These are phyloP conservation scores for Stagonosporopsis rhizophila DNA, from an alignment of 2,329 filamentous ascomycete species.

Conservation along the genomic window DNA sequence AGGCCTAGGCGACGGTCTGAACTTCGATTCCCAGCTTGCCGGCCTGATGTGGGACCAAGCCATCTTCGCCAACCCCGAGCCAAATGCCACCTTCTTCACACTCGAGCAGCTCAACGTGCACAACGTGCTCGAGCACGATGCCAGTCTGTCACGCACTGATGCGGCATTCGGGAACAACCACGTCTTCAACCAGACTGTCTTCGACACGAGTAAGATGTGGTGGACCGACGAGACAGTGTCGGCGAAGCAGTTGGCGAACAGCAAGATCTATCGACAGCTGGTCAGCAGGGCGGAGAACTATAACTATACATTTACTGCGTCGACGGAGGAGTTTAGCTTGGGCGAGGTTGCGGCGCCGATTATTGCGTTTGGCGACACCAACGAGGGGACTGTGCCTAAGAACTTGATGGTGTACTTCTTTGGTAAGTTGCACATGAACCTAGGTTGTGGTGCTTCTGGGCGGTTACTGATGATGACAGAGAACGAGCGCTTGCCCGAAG, in stretches of 20 bases:
- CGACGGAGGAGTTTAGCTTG: conserved; percentile 55
- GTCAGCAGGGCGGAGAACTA: conserved; percentile 58
- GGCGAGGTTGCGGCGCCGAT: conserved; percentile 61
- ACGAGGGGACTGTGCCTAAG: conserved; percentile 50
- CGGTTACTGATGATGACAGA: conserved; percentile 34
- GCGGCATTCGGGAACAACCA: conserved; percentile 60
- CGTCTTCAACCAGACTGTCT: conserved; percentile 61
- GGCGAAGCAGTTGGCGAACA: conserved; percentile 49
- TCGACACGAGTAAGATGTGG: conserved; percentile 55
- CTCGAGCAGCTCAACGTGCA: conserved; percentile 55
- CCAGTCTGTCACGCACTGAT: conserved; percentile 58
- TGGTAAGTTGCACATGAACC: conserved; percentile 44
- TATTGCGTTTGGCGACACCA: conserved; percentile 58
- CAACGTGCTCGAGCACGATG: conserved; percentile 60
- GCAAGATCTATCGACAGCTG: conserved; percentile 55
- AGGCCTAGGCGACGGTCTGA: conserved; percentile 52
- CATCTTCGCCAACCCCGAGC: conserved; percentile 39
- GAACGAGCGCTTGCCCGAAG: conserved; percentile 52
- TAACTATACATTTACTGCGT: conserved; percentile 55
- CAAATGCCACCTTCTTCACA: conserved; percentile 40
- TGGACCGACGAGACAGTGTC: conserved; percentile 55
- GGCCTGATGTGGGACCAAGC: conserved; percentile 55
- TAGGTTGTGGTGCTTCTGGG: neutral
- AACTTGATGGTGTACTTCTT: conserved; percentile 57
- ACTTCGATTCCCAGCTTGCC: conserved; percentile 53